Evolutionary conservation across 2,329 filamentous ascomycete genomes (phyloP).

Genomic region (Magnaporthales sp.): DNA sequence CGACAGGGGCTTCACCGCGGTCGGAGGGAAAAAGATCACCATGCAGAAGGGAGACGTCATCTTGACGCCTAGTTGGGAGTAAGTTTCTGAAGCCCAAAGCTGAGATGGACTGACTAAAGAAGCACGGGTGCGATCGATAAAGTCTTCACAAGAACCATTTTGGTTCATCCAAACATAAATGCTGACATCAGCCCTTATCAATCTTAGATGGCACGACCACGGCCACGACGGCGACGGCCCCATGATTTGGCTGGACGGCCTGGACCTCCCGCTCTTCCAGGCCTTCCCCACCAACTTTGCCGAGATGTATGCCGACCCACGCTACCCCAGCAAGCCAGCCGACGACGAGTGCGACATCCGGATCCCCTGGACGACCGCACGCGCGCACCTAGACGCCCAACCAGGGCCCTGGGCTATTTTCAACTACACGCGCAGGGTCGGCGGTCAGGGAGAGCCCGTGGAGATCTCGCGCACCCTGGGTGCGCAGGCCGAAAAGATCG

Average conservation of each 20-base stretch:
- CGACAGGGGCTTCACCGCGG: constrained; percentile 44
- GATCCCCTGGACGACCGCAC: constrained; percentile 9
- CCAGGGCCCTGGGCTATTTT: constrained; percentile 20
- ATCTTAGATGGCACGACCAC: constrained; percentile 36
- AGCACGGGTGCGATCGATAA: background rate
- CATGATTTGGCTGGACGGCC: constrained; percentile 49
- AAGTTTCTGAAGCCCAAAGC: constrained; percentile 15
- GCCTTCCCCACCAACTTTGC: constrained; percentile 45
- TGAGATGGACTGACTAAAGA: background rate
- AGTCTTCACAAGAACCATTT: no score
- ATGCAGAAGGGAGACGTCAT: constrained; percentile 47
- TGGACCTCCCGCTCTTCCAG: constrained; percentile 43
- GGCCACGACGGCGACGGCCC: constrained; percentile 45
- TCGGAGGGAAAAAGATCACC: constrained; percentile 42
- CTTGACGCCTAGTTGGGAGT: constrained; percentile 49
- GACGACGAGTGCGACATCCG: constrained; percentile 23
- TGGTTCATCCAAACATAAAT: background rate
- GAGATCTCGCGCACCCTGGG: constrained; percentile 34
- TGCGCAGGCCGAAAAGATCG: constrained; percentile 37
- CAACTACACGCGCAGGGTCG: constrained; percentile 25
- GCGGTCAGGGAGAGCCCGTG: constrained; percentile 8
- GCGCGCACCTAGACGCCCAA: constrained; percentile 25
- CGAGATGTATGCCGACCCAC: constrained; percentile 29
- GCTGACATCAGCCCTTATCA: background rate
- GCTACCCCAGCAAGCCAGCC: constrained; percentile 13